Conservation (phyloP, 2,329 filamentous ascomycete species). For the Fusarium acutatum region DNA sequence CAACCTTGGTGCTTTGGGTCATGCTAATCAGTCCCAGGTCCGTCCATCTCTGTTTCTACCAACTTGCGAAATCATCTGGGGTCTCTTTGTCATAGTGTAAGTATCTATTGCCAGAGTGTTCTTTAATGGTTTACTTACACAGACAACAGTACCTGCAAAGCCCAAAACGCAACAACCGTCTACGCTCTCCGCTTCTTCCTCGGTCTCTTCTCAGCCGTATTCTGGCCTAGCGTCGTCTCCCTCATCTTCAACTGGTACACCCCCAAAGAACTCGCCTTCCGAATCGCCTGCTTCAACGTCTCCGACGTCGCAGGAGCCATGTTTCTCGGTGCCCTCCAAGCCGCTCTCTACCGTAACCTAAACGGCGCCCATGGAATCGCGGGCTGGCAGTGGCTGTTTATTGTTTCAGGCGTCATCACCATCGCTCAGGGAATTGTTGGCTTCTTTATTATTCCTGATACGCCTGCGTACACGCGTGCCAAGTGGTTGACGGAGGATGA, state of each 20-base stretch:
- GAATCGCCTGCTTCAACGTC: constrained; percentile 55
- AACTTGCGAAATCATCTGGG: constrained; percentile 48
- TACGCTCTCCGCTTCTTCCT: constrained; percentile 55
- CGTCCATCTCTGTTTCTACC: constrained; percentile 53
- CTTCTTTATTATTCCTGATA: constrained; percentile 50
- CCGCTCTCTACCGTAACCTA: constrained; percentile 52
- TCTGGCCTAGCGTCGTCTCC: constrained; percentile 50
- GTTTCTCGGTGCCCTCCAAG: constrained; percentile 56
- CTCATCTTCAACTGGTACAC: constrained; percentile 56
- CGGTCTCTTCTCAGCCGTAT: constrained; percentile 50
- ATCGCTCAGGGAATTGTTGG: constrained; percentile 52
- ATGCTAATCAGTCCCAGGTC: constrained; percentile 27
- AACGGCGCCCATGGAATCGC: constrained; percentile 51
- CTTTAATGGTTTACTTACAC: not conserved
- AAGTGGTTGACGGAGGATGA: constrained; percentile 43
- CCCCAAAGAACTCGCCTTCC: constrained; percentile 50
- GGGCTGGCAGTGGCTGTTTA: constrained; percentile 58
- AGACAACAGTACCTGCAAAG: constrained; percentile 39
- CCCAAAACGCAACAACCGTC: constrained; percentile 49
- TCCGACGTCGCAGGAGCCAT: constrained; percentile 54
- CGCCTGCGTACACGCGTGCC: constrained; percentile 43
- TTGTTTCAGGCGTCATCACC: constrained; percentile 55
- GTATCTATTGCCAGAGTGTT: not conserved
- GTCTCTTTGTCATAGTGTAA: constrained; percentile 41
- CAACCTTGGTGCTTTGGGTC: fast-evolving